Conservation (phyloP, 352 stramenopile species). For the Phytophthora cryptogea region DNA sequence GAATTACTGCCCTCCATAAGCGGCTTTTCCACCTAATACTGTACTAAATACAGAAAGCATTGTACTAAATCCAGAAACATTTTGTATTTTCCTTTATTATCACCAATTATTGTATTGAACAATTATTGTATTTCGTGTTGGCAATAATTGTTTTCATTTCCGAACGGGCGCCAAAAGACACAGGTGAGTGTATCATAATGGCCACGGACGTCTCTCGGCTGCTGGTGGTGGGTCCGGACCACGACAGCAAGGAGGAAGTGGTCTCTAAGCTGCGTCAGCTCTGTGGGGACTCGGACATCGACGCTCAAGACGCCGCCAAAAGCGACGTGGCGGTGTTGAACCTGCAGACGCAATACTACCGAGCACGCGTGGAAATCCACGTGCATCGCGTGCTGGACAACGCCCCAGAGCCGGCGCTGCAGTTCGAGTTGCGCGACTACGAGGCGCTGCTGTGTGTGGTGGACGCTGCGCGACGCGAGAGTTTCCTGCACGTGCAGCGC, state of each 20-base stretch:
- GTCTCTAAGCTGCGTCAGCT: slow-evolving; percentile 37
- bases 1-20: neutral
- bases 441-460: slow-evolving; percentile 70
- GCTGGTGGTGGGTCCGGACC: slow-evolving; percentile 52
- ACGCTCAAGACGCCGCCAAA: neutral
- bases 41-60: too few relatives aligned
- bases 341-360: slow-evolving; percentile 77
- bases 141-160: neutral
- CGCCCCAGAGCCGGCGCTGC: slow-evolving; percentile 33
- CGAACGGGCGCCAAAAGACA: slow-evolving; percentile 16
- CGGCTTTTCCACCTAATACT: too few relatives aligned
- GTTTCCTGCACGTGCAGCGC: slow-evolving; percentile 47
- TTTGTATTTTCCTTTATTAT: slow-evolving; percentile 14
- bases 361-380: slow-evolving; percentile 57
- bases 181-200: slow-evolving; percentile 18
- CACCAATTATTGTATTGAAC: slow-evolving; percentile 29
- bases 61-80: too few relatives aligned
- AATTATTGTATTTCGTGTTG: neutral
- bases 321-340: slow-evolving; percentile 33
- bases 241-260: slow-evolving; percentile 20
- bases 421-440: slow-evolving; percentile 50
- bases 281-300: slow-evolving; percentile 25
- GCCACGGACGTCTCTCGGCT: slow-evolving; percentile 37
- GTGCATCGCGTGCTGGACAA: slow-evolving; percentile 51
- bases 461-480: slow-evolving; percentile 40